phyloP scores from a whole-genome alignment of 345 rosid genomes.

The Hibiscus trionum region DNA sequence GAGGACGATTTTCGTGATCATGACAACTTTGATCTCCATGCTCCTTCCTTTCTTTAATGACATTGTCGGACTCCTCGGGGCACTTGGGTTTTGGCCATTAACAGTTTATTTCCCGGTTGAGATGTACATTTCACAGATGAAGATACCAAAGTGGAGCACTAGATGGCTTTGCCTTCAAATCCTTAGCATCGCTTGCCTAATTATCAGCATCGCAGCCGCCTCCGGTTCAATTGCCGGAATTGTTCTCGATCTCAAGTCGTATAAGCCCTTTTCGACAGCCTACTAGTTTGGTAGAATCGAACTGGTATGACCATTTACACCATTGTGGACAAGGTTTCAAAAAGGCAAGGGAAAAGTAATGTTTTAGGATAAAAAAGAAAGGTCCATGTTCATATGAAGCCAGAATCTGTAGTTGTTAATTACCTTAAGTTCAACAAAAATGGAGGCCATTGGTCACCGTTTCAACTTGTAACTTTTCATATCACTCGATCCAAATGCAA shows the following conservation, averaged over 20 bases:
- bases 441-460: conserved; percentile 4
- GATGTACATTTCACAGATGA: conserved; percentile 70
- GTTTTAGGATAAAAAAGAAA: neutral
- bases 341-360: neutral
- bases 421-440: neutral
- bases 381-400: conserved; percentile 6
- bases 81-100: conserved; percentile 90
- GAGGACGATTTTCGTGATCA: conserved; percentile 70
- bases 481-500: neutral
- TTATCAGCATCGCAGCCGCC: conserved; percentile 63
- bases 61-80: conserved; percentile 77
- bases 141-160: conserved; percentile 66
- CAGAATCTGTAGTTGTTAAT: neutral
- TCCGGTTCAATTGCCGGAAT: conserved; percentile 81
- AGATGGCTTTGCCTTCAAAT: conserved; percentile 67
- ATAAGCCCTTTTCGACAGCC: conserved; percentile 56
- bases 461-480: conserved; percentile 10
- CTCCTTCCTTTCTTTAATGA: conserved; percentile 80
- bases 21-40: conserved; percentile 71
- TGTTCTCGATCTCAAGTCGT: conserved; percentile 46
- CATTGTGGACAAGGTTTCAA: neutral
- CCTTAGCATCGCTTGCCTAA: conserved; percentile 62
- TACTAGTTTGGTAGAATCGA: conserved; percentile 20
- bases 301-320: neutral
- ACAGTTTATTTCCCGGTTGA: conserved; percentile 87